Base-by-base conservation (phyloP, 305 asterid genomes). In the Fraxinus dipetala region DNA sequence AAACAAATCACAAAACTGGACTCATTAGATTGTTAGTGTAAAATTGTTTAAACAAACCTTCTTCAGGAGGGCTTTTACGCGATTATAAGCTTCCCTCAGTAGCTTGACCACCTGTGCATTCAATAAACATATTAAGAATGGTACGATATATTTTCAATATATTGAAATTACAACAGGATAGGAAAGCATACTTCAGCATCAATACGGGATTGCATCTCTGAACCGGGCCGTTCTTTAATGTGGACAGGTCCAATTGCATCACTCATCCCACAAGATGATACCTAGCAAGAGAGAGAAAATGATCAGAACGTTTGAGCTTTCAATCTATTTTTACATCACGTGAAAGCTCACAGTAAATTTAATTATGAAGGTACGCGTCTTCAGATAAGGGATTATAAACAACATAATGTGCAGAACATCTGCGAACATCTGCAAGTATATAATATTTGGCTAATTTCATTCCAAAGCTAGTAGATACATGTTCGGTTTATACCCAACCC, bases 241-340 rank as follows among this genome's bases (percentile, higher is more conserved):
- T 96, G 96, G 87, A 94, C 92, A 31, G 98, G 99, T 85, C 99
- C 99, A 72, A 96, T 92, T 83, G 87, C 93, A 72, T 94, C 97
- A 73, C 98, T 94, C 99, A 96, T 96, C 84, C 99, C 98, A 89
- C 97, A 96, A 73, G 86, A 45, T 8, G 98, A 89, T 82, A 96
- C 97, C 99, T 95, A 35, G 65, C 76, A 83, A 79, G 36, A 54
- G 76, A 79, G 26, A 2, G 24, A 67, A 75, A 38, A 79, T 13
- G 0, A 75, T 75, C 77, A 70, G 6, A 74, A 63, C 13, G 4
- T 26, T 63, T 3, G 2, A n/a, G 9, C 34, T 63, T 26, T 2
- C 34, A 16, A 63, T 26, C 72, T 3, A 2, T 63, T 61, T 24
- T 63, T 63, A 5, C 5, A 3, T 22, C 72, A 22, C 72, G 16